These are phyloP conservation scores for Nicotiana otophora DNA, from an alignment of 257 asterid species.

Conservation along the genomic window DNA sequence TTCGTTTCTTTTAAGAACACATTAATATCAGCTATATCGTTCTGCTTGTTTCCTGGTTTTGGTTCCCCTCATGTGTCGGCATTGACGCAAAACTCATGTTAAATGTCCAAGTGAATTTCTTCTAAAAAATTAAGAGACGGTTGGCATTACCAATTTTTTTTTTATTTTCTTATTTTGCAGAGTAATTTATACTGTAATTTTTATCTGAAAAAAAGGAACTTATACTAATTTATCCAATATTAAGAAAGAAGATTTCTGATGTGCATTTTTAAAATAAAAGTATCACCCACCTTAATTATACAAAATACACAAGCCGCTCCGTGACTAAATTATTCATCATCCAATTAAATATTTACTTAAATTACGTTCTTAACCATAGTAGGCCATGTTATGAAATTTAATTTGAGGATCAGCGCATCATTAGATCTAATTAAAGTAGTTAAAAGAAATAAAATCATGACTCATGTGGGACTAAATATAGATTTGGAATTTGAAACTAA, in stretches of 20 bases:
- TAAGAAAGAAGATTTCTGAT: neutral
- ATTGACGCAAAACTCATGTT: conserved; percentile 13
- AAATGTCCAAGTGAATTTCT: neutral
- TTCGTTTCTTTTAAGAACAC: neutral
- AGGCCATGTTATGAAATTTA: neutral
- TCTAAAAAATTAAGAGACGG: neutral
- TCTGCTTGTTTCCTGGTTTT: conserved; percentile 24
- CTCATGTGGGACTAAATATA: conserved; percentile 8
- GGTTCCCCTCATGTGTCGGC: conserved; percentile 35
- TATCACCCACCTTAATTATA: neutral
- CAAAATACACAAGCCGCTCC: conserved; percentile 3
- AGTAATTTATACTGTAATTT: neutral
- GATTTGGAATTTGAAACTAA: neutral
- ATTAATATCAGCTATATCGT: neutral
- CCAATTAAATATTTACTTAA: conserved; percentile 7
- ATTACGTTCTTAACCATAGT: neutral
- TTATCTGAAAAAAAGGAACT: no score
- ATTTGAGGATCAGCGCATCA: neutral
- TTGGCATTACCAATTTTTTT: neutral
- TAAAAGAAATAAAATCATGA: neutral
- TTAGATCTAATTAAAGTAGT: conserved; percentile 7
- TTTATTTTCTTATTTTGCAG: neutral
- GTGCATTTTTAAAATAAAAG: neutral
- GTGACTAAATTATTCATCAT: conserved; percentile 12
- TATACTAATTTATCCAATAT: neutral